Base-by-base conservation (phyloP, 371 early-diverging fungal genomes). In the Circinella minor region DNA sequence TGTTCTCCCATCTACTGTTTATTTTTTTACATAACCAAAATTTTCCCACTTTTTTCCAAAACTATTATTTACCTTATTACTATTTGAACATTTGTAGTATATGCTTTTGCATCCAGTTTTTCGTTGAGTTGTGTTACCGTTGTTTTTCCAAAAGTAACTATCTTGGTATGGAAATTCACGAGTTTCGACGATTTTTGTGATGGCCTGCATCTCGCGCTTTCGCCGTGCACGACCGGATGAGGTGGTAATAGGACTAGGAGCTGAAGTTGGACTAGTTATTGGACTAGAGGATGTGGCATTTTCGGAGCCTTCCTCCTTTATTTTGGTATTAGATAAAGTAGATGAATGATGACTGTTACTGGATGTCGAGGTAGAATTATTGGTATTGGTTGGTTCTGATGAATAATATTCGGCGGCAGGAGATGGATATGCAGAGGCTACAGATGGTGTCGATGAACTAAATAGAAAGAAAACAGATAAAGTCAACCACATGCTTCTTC, bases 81-180 rank as follows among this genome's bases (percentile, higher is more conserved):
- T 79, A 60, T 81, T 81, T 20, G 79, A 77, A 27, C 87, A 87
- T 63, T 87, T 87, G 72, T 82, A 87, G 68, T 87, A 87, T 39
- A 85, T 79, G 64, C 88, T 88, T 70, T 86, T 86, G 51, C 82
- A 80, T 63, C 89, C 89, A 15, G 87, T 89, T 77, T 88, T 87
- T 66, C 83, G 81, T 46, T 85, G 86, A 3, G 77, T 74, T 10
- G 87, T 87, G 61, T 87, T 87, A 20, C 87, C 87, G 65, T 87
- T 87, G 75, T 87, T 87, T 74, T 85, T 86, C 89, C 89, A 89
- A 43, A 89, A 78, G 63, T 81, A 87, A 20, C 78, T 74, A 61
- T 89, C 89, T n/a, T 73, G 37, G 62, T 84, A 83, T 4, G 84
- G 86, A 55, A 69, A 75, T 55, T 89, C 89, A 38, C 77, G 80